Conservation (phyloP, 164 flowering plant genomes). For the Vitis amurensis region DNA sequence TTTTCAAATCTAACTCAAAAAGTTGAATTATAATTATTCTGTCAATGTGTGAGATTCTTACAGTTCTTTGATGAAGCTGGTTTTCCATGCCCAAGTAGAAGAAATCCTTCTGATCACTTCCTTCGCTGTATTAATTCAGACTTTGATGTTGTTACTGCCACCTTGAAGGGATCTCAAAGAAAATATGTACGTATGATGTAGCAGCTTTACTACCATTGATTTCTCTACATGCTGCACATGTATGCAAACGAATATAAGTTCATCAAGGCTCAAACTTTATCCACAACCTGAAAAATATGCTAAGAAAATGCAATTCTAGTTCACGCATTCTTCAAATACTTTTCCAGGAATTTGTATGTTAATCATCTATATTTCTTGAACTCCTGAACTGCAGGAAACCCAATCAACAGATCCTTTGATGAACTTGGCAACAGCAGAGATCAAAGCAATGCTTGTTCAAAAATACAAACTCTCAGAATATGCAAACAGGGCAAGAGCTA, state of each 20-base stretch:
- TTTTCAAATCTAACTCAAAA: not conserved
- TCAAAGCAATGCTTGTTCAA: slow-evolving; percentile 16
- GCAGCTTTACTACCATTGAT: too few species aligned
- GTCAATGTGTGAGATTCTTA: not conserved
- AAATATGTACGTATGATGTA: not conserved
- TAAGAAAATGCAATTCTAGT: too few species aligned
- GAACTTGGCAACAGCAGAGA: slow-evolving; percentile 16
- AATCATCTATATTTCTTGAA: not conserved
- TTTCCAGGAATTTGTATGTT: not conserved
- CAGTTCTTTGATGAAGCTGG: slow-evolving; percentile 34
- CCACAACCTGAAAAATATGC: too few species aligned
- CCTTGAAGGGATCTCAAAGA: slow-evolving; percentile 7
- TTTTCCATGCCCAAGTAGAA: slow-evolving; percentile 26
- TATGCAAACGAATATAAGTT: too few species aligned
- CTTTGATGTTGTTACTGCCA: slow-evolving; percentile 14
- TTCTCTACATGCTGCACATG: too few species aligned
- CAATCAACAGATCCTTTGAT: slow-evolving; percentile 6
- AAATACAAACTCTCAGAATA: slow-evolving; percentile 19
- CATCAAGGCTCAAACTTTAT: not conserved
- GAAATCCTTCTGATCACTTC: slow-evolving; percentile 35
- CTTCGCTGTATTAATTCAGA: slow-evolving; percentile 32
- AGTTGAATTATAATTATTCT: too few species aligned
- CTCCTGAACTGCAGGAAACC: not conserved
- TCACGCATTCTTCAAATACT: too few species aligned
- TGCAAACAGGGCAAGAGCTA: slow-evolving; percentile 10